A percentile compares a stretch with the other conserved stretches of the same genome.
Evolutionary conservation across 768 basidiomycete genomes (phyloP).

Genomic region (Podaxis sp.): DNA sequence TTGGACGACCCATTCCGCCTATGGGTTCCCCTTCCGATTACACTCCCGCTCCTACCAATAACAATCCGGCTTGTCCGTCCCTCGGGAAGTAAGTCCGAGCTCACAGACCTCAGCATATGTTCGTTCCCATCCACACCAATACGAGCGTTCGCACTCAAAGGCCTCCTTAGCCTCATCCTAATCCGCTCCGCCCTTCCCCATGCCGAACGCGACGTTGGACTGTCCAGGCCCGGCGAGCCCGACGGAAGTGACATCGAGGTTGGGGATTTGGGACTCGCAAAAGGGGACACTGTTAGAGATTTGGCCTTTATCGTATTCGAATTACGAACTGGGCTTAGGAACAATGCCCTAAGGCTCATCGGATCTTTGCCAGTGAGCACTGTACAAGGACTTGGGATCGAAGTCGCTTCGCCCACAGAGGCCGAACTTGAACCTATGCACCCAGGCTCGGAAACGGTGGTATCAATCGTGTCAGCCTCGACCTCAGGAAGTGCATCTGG

Average conservation of each 20-base stretch:
- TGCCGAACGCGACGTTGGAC: neutral
- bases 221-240: neutral
- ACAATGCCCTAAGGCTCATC: neutral
- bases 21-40: neutral
- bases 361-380: neutral
- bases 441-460: slow-evolving; percentile 5
- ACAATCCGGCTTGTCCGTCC: too few species aligned
- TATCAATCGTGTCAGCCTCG: slow-evolving; percentile 1
- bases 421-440: neutral
- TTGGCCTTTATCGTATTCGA: neutral
- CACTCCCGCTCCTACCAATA: neutral
- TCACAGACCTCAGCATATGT: too few species aligned
- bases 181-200: slow-evolving; percentile 6
- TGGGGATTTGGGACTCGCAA: neutral
- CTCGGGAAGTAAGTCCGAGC: too few species aligned
- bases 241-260: neutral
- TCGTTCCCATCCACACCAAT: too few species aligned
- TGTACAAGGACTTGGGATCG: neutral
- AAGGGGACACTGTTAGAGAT: neutral
- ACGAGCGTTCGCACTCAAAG: neutral
- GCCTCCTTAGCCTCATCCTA: slow-evolving; percentile 6
- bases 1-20: slow-evolving; percentile 3
- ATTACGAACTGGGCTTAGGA: neutral
- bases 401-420: neutral
- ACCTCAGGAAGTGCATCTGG: neutral